phyloP scores from a whole-genome alignment of 2,329 filamentous ascomycete genomes.

The Fusarium solani-melongenae region DNA sequence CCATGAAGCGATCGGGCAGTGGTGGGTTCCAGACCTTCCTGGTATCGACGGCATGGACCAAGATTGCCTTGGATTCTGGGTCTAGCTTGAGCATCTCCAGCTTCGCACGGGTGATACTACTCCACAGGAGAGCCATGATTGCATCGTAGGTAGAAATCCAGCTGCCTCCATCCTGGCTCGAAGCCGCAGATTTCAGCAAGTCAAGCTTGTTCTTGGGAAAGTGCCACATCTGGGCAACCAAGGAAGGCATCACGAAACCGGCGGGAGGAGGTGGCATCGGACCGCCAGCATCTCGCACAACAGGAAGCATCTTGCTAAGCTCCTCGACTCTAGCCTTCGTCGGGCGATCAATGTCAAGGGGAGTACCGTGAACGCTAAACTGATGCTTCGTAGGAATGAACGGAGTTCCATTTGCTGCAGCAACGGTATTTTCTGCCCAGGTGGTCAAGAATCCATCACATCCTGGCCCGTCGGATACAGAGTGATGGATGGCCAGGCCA shows the following conservation, averaged over 20 bases:
- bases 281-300: conserved; percentile 12
- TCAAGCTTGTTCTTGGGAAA: conserved; percentile 13
- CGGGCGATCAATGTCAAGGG: background rate
- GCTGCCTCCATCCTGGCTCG: background rate
- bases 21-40: conserved; percentile 3
- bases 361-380: background rate
- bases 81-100: conserved; percentile 9
- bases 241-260: conserved; percentile 20
- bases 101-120: conserved; percentile 18
- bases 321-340: background rate
- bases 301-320: background rate
- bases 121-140: conserved; percentile 18
- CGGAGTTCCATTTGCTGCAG: background rate
- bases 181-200: conserved; percentile 2
- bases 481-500: conserved; percentile 18
- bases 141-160: conserved; percentile 32
- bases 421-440: conserved; percentile 11
- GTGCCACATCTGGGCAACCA: conserved; percentile 21
- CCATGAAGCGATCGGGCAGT: conserved; percentile 16
- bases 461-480: conserved; percentile 21
- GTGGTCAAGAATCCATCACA: conserved; percentile 19
- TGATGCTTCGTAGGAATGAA: background rate
- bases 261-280: conserved; percentile 13
- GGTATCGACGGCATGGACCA: conserved; percentile 24
- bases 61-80: background rate